phyloP scores from a whole-genome alignment of 225 moss, liverwort and hornwort species.

The Lunularia cruciata region DNA sequence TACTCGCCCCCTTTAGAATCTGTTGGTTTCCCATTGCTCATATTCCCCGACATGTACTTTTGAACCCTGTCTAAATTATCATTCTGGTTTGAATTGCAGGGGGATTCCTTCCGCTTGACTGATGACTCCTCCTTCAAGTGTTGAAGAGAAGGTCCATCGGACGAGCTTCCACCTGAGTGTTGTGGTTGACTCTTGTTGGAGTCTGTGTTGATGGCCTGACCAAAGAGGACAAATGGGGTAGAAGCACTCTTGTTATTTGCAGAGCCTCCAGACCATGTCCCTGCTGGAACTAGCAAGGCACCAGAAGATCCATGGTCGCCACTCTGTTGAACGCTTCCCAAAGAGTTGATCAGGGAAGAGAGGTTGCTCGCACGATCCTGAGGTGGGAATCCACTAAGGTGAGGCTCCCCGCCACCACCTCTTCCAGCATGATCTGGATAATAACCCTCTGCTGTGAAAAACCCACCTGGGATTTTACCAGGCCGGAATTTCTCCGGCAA shows the following conservation, averaged over 20 bases:
- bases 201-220: slow-evolving; percentile 84
- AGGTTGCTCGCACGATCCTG: slow-evolving; percentile 34
- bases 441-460: slow-evolving; percentile 63
- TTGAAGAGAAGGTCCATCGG: slow-evolving; percentile 61
- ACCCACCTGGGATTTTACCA: slow-evolving; percentile 74
- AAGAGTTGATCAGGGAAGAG: slow-evolving; percentile 26
- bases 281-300: slow-evolving; percentile 40
- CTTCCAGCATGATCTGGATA: slow-evolving; percentile 57
- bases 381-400: slow-evolving; percentile 33
- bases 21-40: slow-evolving; percentile 44
- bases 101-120: slow-evolving; percentile 50
- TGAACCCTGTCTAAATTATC: slow-evolving; percentile 56
- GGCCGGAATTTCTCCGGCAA: slow-evolving; percentile 90
- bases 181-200: slow-evolving; percentile 66
- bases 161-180: slow-evolving; percentile 82
- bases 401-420: slow-evolving; percentile 32
- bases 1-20: slow-evolving; percentile 53
- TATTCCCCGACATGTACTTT: slow-evolving; percentile 33
- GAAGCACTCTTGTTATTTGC: slow-evolving; percentile 33
- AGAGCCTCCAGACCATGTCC: slow-evolving; percentile 42
- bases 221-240: slow-evolving; percentile 83
- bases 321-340: slow-evolving; percentile 26
- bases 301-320: slow-evolving; percentile 30
- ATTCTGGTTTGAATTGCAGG: slow-evolving; percentile 52
- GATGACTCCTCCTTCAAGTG: slow-evolving; percentile 59